Base-by-base conservation (phyloP, 2,329 filamentous ascomycete species). In the Sclerotinia trifoliorum region DNA sequence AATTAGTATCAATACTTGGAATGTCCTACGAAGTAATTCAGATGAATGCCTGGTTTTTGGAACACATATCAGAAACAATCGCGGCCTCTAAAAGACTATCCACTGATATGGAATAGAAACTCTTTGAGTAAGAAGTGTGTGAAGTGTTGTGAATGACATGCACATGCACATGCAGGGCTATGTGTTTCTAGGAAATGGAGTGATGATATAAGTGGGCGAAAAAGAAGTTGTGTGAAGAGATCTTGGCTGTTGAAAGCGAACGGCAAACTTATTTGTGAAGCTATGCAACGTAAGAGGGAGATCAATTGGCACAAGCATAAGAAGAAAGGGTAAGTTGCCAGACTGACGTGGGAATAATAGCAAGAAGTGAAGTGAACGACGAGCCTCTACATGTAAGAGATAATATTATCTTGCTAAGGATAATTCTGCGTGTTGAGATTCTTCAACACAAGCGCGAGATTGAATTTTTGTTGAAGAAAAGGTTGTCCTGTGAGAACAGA, bases 231-330 rank as follows among this genome's bases (percentile, higher is more conserved):
- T 15, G 1, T 11, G 19, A 21, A 21, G 21, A 7, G 26, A 10
- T 13, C 2, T 55, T 35, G 1, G 1, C 5, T n/a, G 29, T n/a
- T 10, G 1, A n/a, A 35, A 10, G 1, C 7, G 10, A 5, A 17
- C 1, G n/a, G 8, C 29, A 55, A 21, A 35, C 19, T 32, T 32
- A n/a, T n/a, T n/a, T n/a, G 7, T n/a, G 10, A n/a, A 35, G 10
- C 29, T 7, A 15, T 35, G 10, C 19, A 13, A 15, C 29, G 10
- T 13, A n/a, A 2, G 7, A n/a, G 11, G 21, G 5, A 21, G 17
- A 4, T n/a, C 15, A 1, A 15, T 55, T 8, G 5, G 58, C 5
- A 48, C 29, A 35, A 35, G 44, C 44, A 3, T 26, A 49, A 35
- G 42, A 32, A 29, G 11, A 10, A 48, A n/a, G 6, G 19, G 19